phyloP scores from a whole-genome alignment of 805 yeast species.

The Tetrapisispora namnaoensis region DNA sequence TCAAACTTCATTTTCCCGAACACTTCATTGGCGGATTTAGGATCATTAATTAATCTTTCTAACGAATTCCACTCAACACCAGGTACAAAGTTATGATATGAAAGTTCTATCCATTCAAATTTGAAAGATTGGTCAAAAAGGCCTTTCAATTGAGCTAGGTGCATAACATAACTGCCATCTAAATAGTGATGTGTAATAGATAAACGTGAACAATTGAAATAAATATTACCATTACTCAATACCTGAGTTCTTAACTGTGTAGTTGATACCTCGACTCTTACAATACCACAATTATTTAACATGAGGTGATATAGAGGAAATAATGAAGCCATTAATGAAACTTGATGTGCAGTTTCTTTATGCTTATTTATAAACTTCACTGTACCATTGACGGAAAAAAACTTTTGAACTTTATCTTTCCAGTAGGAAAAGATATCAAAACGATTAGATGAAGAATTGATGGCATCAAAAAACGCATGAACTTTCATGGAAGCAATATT shows the following conservation, averaged over 20 bases:
- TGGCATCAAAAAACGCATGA: constrained; percentile 39
- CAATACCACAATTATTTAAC: constrained; percentile 42
- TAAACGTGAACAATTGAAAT: constrained; percentile 43
- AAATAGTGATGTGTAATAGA: constrained; percentile 42
- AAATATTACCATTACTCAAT: constrained; percentile 43
- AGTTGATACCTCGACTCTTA: constrained; percentile 42
- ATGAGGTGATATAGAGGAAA: constrained; percentile 34
- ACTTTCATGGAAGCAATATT: constrained; percentile 43
- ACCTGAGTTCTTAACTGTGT: constrained; percentile 42
- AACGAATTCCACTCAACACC: constrained; percentile 38
- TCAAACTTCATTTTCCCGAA: constrained; percentile 8
- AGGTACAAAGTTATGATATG: constrained; percentile 38
- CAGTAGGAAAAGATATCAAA: constrained; percentile 40
- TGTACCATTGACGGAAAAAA: constrained; percentile 43
- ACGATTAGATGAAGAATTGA: constrained; percentile 36
- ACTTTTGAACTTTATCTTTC: constrained; percentile 40
- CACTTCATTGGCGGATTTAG: constrained; percentile 11
- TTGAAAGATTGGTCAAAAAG: constrained; percentile 51
- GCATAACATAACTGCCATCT: constrained; percentile 63
- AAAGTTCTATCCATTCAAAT: constrained; percentile 65
- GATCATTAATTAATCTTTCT: constrained; percentile 33
- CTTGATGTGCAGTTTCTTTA: constrained; percentile 42
- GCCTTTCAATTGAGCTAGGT: constrained; percentile 52
- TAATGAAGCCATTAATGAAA: constrained; percentile 39
- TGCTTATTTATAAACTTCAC: constrained; percentile 38